Conservation (phyloP, 208 protist species). For the Porcisia hertigi region DNA sequence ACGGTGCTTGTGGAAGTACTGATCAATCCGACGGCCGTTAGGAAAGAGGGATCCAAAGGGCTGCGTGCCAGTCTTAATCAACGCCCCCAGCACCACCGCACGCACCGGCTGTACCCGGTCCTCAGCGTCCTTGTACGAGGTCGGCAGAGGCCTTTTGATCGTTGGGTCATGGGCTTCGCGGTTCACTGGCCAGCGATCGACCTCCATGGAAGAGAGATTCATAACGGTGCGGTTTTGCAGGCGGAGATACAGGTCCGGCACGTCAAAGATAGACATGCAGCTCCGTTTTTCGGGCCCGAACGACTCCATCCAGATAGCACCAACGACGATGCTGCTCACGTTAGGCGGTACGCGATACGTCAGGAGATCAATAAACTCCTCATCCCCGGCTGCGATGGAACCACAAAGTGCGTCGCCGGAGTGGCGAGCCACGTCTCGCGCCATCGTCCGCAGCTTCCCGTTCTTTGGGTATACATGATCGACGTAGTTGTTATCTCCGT, state of each 20-base stretch:
- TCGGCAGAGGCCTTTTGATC: slow-evolving; percentile 19
- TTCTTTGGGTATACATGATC: slow-evolving; percentile 75
- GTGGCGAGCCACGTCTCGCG: slow-evolving; percentile 52
- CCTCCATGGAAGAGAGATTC: slow-evolving; percentile 62
- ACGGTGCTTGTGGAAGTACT: slow-evolving; percentile 32
- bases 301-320: slow-evolving; percentile 58
- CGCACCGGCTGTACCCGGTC: slow-evolving; percentile 40
- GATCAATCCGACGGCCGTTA: slow-evolving; percentile 39
- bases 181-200: slow-evolving; percentile 73
- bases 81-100: slow-evolving; percentile 51
- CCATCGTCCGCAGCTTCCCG: slow-evolving; percentile 42
- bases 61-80: slow-evolving; percentile 50
- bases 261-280: slow-evolving; percentile 51
- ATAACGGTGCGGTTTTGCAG: slow-evolving; percentile 76
- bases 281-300: slow-evolving; percentile 32
- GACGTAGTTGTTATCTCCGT: slow-evolving; percentile 70
- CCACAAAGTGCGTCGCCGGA: slow-evolving; percentile 70
- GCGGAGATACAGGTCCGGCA: slow-evolving; percentile 70
- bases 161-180: slow-evolving; percentile 25
- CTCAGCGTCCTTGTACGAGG: slow-evolving; percentile 19
- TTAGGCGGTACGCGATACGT: slow-evolving; percentile 57
- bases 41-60: slow-evolving; percentile 45
- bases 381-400: slow-evolving; percentile 47
- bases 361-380: slow-evolving; percentile 77
- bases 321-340: slow-evolving; percentile 62